Evolutionary conservation across 805 yeast species (phyloP).

Genomic region (Wickerhamomyces rabaulensis): DNA sequence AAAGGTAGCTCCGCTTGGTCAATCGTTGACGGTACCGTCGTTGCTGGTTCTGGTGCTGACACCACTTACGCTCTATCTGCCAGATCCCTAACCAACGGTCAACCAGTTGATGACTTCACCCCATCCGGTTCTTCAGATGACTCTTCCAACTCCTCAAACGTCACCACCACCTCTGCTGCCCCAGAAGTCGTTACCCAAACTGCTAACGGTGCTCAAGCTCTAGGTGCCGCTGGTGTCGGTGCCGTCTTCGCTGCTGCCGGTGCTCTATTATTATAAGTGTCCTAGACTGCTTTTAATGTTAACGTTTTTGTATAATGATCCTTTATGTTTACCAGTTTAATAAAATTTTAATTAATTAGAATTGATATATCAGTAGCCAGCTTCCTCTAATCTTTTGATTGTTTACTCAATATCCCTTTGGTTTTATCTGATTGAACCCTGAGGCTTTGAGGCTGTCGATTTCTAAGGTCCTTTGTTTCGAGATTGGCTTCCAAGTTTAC

Average conservation of each 20-base stretch:
- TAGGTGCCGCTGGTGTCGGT: constrained; percentile 16
- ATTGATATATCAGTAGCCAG: too few species aligned
- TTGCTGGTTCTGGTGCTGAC: constrained; percentile 10
- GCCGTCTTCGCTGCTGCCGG: constrained; percentile 28
- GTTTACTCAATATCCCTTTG: too few species aligned
- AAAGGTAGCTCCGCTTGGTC: constrained; percentile 31
- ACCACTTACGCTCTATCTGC: constrained; percentile 19
- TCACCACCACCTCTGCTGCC: constrained; percentile 5
- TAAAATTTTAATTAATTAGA: too few species aligned
- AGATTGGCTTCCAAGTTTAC: too few species aligned
- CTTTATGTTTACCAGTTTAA: neutral
- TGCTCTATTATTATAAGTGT: constrained; percentile 24
- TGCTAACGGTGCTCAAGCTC: constrained; percentile 23
- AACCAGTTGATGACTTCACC: constrained; percentile 20
- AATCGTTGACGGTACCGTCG: constrained; percentile 25
- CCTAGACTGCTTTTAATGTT: neutral
- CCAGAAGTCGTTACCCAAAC: constrained; percentile 11
- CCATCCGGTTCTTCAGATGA: constrained; percentile 18
- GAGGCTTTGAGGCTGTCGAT: neutral
- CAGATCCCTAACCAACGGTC: constrained; percentile 14
- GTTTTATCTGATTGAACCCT: neutral
- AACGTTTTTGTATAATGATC: neutral
- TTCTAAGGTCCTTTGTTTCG: neutral
- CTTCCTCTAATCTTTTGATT: too few species aligned
- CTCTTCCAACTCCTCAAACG: constrained; percentile 7